phyloP scores from a whole-genome alignment of 179 eudicot genomes.

The Spergularia azorica region DNA sequence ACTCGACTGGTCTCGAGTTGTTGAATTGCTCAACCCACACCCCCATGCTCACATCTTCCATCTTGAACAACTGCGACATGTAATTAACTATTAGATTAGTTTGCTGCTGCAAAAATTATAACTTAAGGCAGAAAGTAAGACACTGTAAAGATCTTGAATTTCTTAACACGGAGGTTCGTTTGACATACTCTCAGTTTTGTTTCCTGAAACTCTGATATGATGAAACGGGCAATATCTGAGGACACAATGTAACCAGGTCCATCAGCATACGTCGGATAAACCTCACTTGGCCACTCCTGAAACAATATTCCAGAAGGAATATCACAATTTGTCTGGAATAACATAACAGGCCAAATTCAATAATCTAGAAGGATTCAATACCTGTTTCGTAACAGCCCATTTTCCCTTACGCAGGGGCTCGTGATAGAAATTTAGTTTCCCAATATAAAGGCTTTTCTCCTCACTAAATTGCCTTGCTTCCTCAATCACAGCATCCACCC shows the following conservation, averaged over 20 bases:
- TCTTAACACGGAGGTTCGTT: not conserved
- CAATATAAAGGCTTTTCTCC: constrained; percentile 43
- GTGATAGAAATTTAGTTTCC: constrained; percentile 54
- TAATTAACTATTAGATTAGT: not conserved
- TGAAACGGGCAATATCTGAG: constrained; percentile 50
- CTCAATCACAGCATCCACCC: constrained; percentile 51
- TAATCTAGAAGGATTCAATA: constrained; percentile 14
- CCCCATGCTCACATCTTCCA: constrained; percentile 98
- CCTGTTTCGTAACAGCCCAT: constrained; percentile 63
- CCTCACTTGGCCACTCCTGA: constrained; percentile 56
- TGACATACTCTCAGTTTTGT: constrained; percentile 33
- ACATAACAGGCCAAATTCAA: not conserved
- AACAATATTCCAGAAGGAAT: constrained; percentile 22
- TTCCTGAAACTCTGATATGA: constrained; percentile 40
- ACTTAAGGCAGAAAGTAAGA: not conserved
- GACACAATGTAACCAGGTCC: constrained; percentile 57
- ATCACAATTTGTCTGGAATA: not conserved
- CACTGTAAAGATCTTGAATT: not conserved
- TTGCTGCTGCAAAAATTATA: not conserved
- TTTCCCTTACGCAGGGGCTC: constrained; percentile 52
- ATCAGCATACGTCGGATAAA: constrained; percentile 62
- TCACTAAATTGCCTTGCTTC: constrained; percentile 33
- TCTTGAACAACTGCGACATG: constrained; percentile 72
- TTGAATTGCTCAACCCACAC: constrained; percentile 88
- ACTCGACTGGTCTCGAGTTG: constrained; percentile 56